phyloP scores from a whole-genome alignment of 495 filamentous ascomycete genomes.

The Aspergillus nanangensis region DNA sequence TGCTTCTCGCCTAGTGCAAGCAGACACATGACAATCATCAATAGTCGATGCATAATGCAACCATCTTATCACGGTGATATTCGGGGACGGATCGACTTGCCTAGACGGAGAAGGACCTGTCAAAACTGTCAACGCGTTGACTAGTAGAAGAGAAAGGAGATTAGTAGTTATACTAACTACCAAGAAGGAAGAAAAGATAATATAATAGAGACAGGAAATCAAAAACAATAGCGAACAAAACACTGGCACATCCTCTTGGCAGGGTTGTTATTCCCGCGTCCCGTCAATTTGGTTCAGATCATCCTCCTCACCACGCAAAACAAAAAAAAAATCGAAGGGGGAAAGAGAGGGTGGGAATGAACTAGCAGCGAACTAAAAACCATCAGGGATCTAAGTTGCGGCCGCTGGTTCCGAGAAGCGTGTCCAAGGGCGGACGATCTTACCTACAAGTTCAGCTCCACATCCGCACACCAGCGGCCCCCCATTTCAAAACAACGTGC shows the following conservation, averaged over 20 bases:
- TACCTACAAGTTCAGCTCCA: conserved; percentile 11
- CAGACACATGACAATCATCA: background rate
- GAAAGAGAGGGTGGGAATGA: conserved; percentile 1
- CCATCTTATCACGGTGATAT: background rate
- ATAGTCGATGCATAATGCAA: background rate
- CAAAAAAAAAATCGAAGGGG: background rate
- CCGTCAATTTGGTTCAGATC: conserved; percentile 20
- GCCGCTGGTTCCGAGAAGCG: conserved; percentile 13
- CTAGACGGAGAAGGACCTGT: too few relatives aligned
- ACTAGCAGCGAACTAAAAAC: conserved; percentile 4
- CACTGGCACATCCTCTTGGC: background rate
- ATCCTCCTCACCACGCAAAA: conserved; percentile 1
- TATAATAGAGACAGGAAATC: too few relatives aligned
- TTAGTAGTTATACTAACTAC: too few relatives aligned
- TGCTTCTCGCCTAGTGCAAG: background rate
- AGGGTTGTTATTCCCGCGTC: conserved; percentile 9
- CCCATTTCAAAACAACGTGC: conserved; percentile 15
- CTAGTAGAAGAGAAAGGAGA: too few relatives aligned
- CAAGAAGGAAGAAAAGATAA: too few relatives aligned
- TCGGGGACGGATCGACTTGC: conserved; percentile 1
- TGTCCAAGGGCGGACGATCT: too few relatives aligned
- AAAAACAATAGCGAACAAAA: background rate
- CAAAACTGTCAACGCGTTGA: too few relatives aligned
- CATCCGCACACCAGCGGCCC: background rate
- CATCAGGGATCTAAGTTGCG: background rate